phyloP scores from a whole-genome alignment of 1,284 basidiomycete species.

The Ceratobasidium sp. region DNA sequence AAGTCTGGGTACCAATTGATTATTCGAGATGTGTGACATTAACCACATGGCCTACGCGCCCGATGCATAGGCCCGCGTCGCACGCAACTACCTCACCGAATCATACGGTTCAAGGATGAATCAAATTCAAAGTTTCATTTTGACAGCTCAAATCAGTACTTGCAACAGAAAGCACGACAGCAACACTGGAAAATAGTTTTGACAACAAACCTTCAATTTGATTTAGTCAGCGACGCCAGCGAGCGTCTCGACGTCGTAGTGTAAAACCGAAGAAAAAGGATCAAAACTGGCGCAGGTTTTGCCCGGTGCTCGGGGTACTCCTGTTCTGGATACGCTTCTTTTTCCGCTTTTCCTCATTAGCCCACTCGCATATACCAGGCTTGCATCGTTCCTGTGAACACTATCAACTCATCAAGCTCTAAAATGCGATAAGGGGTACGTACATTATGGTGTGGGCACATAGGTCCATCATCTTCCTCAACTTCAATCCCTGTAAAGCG shows the following conservation, averaged over 20 bases:
- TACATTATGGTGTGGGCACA: slow-evolving; percentile 38
- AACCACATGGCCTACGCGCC: too few relatives aligned
- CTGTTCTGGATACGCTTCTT: slow-evolving; percentile 18
- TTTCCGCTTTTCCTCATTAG: slow-evolving; percentile 5
- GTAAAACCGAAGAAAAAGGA: not conserved
- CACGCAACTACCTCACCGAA: too few relatives aligned
- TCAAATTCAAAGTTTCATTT: slow-evolving; percentile 1
- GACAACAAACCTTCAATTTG: not conserved
- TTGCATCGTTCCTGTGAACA: slow-evolving; percentile 31
- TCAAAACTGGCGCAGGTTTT: slow-evolving; percentile 30
- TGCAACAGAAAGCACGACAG: slow-evolving; percentile 19
- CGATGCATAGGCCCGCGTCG: too few relatives aligned
- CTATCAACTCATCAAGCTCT: not conserved
- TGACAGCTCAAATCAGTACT: not conserved
- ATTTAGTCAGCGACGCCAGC: not conserved
- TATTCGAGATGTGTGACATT: too few relatives aligned
- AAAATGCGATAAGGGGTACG: not conserved
- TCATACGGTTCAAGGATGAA: too few relatives aligned
- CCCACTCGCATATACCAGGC: slow-evolving; percentile 41
- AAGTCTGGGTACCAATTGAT: too few relatives aligned
- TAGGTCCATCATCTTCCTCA: slow-evolving; percentile 13
- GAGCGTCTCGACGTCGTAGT: not conserved
- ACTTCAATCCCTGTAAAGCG: not conserved
- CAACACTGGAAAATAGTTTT: not conserved
- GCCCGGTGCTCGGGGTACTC: slow-evolving; percentile 5